A percentile compares a stretch with the other conserved stretches of the same genome.
Conservation (phyloP, 2,329 filamentous ascomycete genomes). For the Aspergillus novoparasiticus region DNA sequence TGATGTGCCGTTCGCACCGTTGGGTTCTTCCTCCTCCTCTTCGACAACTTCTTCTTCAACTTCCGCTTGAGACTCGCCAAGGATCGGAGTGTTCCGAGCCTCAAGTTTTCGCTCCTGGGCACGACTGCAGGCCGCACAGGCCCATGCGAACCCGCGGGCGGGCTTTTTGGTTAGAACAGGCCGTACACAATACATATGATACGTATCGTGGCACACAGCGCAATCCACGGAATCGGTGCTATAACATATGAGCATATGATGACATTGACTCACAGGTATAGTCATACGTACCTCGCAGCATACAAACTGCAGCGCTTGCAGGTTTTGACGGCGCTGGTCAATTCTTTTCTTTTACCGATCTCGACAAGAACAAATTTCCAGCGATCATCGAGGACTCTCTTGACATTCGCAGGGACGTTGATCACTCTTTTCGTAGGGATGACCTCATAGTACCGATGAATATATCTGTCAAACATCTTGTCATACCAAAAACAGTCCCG, state of each 20-base stretch:
- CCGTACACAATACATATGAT: constrained; percentile 97
- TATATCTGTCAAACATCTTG: constrained; percentile 96
- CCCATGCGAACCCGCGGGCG: constrained; percentile 96
- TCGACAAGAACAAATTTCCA: constrained; percentile 98
- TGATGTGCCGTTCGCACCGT: constrained; percentile 56
- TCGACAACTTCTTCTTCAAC: constrained; percentile 68
- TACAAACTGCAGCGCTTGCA: constrained; percentile 92
- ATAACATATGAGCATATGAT: constrained; percentile 27
- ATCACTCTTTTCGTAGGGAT: constrained; percentile 90
- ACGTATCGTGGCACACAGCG: constrained; percentile 90
- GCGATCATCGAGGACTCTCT: constrained; percentile 90
- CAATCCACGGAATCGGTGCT: constrained; percentile 96
- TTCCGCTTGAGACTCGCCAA: constrained; percentile 57
- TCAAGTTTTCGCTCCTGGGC: constrained; percentile 93
- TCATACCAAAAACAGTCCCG: constrained; percentile 96
- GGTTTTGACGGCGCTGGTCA: constrained; percentile 92
- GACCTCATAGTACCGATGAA: constrained; percentile 96
- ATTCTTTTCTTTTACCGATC: constrained; percentile 87
- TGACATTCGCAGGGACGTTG: constrained; percentile 93
- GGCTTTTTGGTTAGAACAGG: constrained; percentile 93
- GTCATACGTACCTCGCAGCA: constrained; percentile 74
- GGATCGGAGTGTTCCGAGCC: constrained; percentile 79
- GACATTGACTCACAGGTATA: constrained; percentile 8
- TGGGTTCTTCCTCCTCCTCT: constrained; percentile 72
- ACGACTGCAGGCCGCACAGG: constrained; percentile 91